phyloP scores from a whole-genome alignment of 495 filamentous ascomycete species.

The Monascus purpureus region DNA sequence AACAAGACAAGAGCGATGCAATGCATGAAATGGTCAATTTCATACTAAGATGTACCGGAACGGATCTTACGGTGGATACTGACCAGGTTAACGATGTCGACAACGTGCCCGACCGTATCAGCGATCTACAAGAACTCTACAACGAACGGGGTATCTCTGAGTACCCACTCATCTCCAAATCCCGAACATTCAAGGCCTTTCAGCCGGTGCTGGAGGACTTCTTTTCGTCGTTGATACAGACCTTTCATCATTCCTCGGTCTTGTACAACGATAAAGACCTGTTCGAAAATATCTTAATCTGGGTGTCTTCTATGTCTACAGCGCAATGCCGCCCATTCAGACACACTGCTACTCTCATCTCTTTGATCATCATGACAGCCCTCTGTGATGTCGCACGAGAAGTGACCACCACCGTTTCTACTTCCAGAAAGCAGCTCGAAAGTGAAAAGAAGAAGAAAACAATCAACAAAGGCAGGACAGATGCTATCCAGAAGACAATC shows the following conservation, averaged over 20 bases:
- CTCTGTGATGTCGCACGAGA: slow-evolving; percentile 51
- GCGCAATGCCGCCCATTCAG: slow-evolving; percentile 73
- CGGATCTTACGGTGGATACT: slow-evolving; percentile 52
- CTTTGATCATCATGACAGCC: slow-evolving; percentile 56
- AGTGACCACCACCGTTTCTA: slow-evolving; percentile 53
- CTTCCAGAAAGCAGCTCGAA: slow-evolving; percentile 65
- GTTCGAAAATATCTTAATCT: slow-evolving; percentile 72
- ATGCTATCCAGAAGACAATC: slow-evolving; percentile 51
- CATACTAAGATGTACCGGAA: slow-evolving; percentile 69
- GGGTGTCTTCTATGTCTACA: slow-evolving; percentile 78
- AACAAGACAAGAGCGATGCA: slow-evolving; percentile 48
- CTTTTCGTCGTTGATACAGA: slow-evolving; percentile 54
- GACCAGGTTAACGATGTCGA: slow-evolving; percentile 82
- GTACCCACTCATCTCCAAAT: slow-evolving; percentile 81
- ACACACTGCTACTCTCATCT: slow-evolving; percentile 77
- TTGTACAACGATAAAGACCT: slow-evolving; percentile 62
- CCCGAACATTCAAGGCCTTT: slow-evolving; percentile 58
- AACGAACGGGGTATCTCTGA: slow-evolving; percentile 67
- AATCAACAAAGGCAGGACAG: slow-evolving; percentile 59
- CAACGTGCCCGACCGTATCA: slow-evolving; percentile 50
- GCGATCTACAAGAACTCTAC: slow-evolving; percentile 70
- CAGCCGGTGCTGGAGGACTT: slow-evolving; percentile 63
- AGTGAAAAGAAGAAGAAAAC: slow-evolving; percentile 64
- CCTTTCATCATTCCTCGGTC: slow-evolving; percentile 58
- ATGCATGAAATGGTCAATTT: slow-evolving; percentile 82